Evolutionary conservation across 2,329 filamentous ascomycete genomes (phyloP).

Genomic region (Teratosphaeria epicoccoides): DNA sequence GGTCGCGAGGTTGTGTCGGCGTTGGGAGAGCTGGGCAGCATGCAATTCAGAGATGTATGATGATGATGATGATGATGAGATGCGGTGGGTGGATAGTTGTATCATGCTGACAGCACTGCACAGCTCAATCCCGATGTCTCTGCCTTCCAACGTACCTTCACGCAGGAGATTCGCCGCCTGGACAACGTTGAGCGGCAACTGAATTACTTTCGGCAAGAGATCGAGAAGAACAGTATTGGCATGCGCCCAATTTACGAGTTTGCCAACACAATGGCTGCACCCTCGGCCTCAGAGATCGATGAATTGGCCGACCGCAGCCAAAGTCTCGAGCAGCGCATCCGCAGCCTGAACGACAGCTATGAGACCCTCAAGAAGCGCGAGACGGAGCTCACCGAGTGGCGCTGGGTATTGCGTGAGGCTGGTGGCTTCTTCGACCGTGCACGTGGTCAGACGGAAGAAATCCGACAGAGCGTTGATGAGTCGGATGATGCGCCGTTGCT

Average conservation of each 20-base stretch:
- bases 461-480: conserved; percentile 73
- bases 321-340: conserved; percentile 81
- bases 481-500: conserved; percentile 89
- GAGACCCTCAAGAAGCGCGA: conserved; percentile 97
- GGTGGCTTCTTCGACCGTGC: conserved; percentile 96
- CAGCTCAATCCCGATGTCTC: conserved; percentile 87
- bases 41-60: conserved; percentile 94
- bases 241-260: conserved; percentile 90
- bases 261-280: conserved; percentile 66
- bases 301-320: conserved; percentile 88
- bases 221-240: conserved; percentile 81
- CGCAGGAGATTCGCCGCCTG: conserved; percentile 89
- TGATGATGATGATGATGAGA: conserved; percentile 1
- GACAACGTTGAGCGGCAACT: conserved; percentile 98
- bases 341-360: conserved; percentile 92
- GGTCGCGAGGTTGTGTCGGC: conserved; percentile 95
- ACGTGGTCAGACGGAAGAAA: conserved; percentile 93
- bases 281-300: conserved; percentile 89
- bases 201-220: conserved; percentile 88
- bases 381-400: conserved; percentile 94
- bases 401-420: conserved; percentile 92
- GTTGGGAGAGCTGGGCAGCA: conserved; percentile 86
- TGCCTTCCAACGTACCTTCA: conserved; percentile 95
- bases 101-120: conserved; percentile 11
- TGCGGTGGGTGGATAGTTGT: neutral